Percentiles rank a stretch among this genome's conserved stretches.
phyloP scores from a whole-genome alignment of 169 alveolate species.

The Plasmodium relictum region DNA sequence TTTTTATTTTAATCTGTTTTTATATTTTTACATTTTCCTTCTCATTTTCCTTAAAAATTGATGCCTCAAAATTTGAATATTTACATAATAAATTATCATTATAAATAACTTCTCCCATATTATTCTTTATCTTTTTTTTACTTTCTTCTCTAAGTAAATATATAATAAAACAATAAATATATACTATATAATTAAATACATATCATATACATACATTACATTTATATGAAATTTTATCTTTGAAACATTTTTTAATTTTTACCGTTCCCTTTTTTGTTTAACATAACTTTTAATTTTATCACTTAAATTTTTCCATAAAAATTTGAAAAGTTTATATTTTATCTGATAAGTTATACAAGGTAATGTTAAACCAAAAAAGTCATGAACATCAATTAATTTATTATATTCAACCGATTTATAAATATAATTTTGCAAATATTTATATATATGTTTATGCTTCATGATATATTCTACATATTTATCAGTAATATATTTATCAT shows the following conservation, averaged over 20 bases:
- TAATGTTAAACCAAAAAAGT: conserved; percentile 65
- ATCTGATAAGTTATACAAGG: conserved; percentile 71
- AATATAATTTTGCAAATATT: conserved; percentile 33
- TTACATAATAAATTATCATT: conserved; percentile 55
- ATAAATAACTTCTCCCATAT: conserved; percentile 52
- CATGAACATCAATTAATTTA: conserved; percentile 32
- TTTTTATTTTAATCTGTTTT: not conserved
- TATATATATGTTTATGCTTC: conserved; percentile 23
- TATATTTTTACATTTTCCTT: conserved; percentile 41
- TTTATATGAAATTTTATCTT: not conserved
- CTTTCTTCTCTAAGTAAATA: conserved; percentile 20
- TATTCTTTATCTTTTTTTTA: conserved; percentile 23
- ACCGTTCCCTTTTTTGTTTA: conserved; percentile 36
- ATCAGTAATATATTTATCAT: conserved; percentile 13
- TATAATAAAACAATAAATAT: not conserved
- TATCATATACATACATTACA: not conserved
- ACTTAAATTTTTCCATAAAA: conserved; percentile 31
- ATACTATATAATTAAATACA: not conserved
- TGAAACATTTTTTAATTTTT: not conserved
- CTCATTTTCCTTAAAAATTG: conserved; percentile 64
- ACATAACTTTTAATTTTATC: conserved; percentile 15
- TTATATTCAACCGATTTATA: conserved; percentile 40
- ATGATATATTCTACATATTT: conserved; percentile 24
- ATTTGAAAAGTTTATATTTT: conserved; percentile 63
- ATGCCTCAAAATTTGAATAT: conserved; percentile 52